A percentile compares a stretch with the other conserved stretches of the same genome.
Evolutionary conservation across 2,329 filamentous ascomycete species (phyloP).

Genomic region (Xylaria sp.): DNA sequence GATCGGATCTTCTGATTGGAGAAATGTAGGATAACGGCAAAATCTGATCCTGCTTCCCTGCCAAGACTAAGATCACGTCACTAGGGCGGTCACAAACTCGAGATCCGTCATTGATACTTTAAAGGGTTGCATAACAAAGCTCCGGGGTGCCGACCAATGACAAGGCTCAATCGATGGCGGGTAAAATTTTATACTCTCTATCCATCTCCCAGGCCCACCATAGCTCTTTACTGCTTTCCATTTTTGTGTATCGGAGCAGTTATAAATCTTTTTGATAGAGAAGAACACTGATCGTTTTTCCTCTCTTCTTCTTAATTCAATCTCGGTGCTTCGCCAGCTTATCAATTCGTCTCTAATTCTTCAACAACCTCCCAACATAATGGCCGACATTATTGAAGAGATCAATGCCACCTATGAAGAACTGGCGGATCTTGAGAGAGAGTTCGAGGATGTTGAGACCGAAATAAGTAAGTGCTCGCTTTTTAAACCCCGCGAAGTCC

Average conservation of each 20-base stretch:
- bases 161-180: constrained; percentile 34
- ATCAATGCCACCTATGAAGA: constrained; percentile 73
- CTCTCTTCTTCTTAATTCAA: neutral
- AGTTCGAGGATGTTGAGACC: constrained; percentile 84
- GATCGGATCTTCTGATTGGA: neutral
- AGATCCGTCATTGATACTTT: neutral
- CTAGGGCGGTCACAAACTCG: neutral
- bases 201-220: constrained; percentile 23
- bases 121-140: constrained; percentile 14
- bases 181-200: constrained; percentile 41
- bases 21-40: neutral
- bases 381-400: constrained; percentile 39
- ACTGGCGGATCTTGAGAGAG: constrained; percentile 80
- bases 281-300: neutral
- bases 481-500: neutral
- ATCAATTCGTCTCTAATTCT: neutral
- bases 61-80: constrained; percentile 24
- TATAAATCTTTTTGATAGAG: constrained; percentile 14
- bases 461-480: constrained; percentile 75
- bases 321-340: neutral
- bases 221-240: constrained; percentile 9
- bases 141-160: constrained; percentile 38
- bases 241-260: neutral
- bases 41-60: neutral
- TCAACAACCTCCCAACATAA: constrained; percentile 19